Evolutionary conservation across 495 filamentous ascomycete species (phyloP), one percentile per base, ranked within the genome.

Genomic region (Ramalina peruviana): DNA sequence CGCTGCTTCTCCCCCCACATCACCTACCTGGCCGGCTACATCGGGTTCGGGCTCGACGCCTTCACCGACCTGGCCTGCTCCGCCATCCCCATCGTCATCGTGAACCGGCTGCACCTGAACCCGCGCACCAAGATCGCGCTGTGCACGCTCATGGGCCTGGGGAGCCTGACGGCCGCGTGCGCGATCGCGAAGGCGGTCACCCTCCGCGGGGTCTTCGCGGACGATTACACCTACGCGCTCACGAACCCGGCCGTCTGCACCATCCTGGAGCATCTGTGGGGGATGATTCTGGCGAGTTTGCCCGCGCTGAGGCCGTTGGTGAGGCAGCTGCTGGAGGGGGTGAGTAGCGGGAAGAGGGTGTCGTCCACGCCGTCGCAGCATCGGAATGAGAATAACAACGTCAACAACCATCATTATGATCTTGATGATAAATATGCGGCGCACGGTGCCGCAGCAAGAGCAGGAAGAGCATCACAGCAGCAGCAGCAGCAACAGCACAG

Each of bases 11-110:
- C 55, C 9, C 19, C 40, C 7, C 55, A 54, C 21, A 51, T 58
- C 37, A 50, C 53, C 21, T 58, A 55, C 27, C 43, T 55, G 3
- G 55, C 50, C 6, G 55, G 55, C 30, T 60, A 60, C 38, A 51
- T 54, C n/a, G 56, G 53, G 1, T 58, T 55, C 42, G 58, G 57
- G 20, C 43, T 58, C 41, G 58, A 60, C 40, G 55, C 43, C 16
- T 48, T 55, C 23, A 60, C 58, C 13, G 58, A 60, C 49, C 21
- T 60, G 5, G 27, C 52, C 19, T 60, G 58, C 43, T 51, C 58
- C 16, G 47, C 43, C 16, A 56, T 60, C 36, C 58, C 58, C 20
- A 51, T 56, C 25, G 51, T 53, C 36, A 38, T 60, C 30, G 47
- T 60, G 15, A 54, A 54, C 17, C 53, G 52, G 15, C 40, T 60